A percentile compares a stretch with the other conserved stretches of the same genome.
These are phyloP conservation scores for Paecilomyces sp. DNA, from an alignment of 2,329 filamentous ascomycete genomes.

Conservation along the genomic window DNA sequence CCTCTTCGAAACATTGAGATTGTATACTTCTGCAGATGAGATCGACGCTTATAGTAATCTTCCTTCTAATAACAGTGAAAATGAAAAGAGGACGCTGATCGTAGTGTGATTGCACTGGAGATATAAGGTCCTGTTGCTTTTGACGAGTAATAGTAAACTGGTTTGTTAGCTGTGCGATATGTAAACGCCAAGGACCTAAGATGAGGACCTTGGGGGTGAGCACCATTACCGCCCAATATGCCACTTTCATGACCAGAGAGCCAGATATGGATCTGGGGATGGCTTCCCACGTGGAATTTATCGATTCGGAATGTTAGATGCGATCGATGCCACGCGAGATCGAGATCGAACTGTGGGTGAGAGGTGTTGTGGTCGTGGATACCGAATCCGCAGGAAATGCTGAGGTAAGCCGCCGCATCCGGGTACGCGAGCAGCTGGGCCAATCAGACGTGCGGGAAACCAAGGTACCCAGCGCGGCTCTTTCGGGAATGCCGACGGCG, in stretches of 20 bases:
- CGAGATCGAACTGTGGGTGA: no score
- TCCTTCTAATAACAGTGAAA: no score
- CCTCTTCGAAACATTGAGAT: no score
- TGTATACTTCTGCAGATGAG: no score
- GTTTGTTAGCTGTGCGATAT: background rate
- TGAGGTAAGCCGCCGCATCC: background rate
- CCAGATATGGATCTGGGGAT: background rate
- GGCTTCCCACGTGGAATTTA: background rate
- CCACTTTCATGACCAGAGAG: background rate
- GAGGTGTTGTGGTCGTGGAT: background rate
- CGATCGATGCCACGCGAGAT: background rate
- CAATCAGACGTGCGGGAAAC: background rate
- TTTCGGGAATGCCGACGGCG: background rate
- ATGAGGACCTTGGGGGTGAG: background rate
- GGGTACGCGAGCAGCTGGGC: background rate
- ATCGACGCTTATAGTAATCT: no score
- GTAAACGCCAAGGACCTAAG: background rate
- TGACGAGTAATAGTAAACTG: background rate
- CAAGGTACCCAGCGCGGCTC: background rate
- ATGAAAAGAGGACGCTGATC: no score
- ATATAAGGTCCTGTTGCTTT: background rate
- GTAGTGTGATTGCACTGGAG: background rate
- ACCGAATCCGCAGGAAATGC: background rate
- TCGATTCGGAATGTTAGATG: background rate
- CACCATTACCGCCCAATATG: background rate